Evolutionary conservation across 306 rosid genomes (phyloP), one percentile per base, ranked within the genome.

Genomic region (Ormosia semicastrata): DNA sequence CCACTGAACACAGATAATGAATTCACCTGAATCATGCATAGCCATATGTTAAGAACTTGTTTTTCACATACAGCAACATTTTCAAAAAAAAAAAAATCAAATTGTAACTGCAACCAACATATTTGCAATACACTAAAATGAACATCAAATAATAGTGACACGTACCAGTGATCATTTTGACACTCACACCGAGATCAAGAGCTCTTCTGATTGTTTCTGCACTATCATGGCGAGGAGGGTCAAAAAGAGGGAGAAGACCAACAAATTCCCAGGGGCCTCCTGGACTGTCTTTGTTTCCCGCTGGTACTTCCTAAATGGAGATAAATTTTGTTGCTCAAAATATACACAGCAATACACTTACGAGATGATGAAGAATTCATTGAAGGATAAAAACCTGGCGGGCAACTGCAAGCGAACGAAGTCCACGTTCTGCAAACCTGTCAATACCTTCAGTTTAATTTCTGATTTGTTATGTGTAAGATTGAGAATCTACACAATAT

Each of bases 181-280:
- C 97, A 81, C 92, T 86, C 10, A 92, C 94, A 17, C 93, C 94
- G 67, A 92, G 91, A 81, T 92, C 89, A 63, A 92, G 86, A 86
- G 97, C 97, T 86, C 93, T 87, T 90, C 92, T 76, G 56, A 92
- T 92, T 81, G 97, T 92, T 89, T 92, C 94, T 8, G 87, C 94
- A 18, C 94, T 92, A 75, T 90, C 97, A 82, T 90, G 97, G 74
- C 93, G 91, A 36, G 97, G 94, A 86, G 94, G 97, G 39, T 92
- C 97, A 6, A 90, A 92, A 56, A 90, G 86, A n/a, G 94, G 94
- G 47, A 92, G 94, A 84, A 92, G 91, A 24, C 88, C 97, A 68
- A 87, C 90, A 77, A 92, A 92, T 82, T 92, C 90, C 97, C 97
- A 92, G 29, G 94, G 94, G 44, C 94, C 91, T 69, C 94, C 94